Conservation (phyloP, 345 rosid species). For the Cardiospermum halicacabum region DNA sequence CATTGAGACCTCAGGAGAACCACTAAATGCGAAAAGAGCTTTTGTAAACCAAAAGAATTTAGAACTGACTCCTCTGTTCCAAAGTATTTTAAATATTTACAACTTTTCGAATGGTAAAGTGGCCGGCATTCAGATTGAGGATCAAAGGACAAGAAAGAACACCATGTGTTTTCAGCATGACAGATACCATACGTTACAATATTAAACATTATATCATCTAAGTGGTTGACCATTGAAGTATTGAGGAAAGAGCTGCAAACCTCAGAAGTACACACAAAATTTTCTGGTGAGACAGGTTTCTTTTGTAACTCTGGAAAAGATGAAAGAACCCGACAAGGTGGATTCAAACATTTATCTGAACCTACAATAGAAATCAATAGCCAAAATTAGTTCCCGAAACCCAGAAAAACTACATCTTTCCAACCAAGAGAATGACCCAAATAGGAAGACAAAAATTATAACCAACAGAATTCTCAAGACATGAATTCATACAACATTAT, state of each 20-base stretch:
- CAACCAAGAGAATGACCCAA: neutral
- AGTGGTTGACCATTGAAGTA: constrained; percentile 1
- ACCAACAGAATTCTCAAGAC: no score
- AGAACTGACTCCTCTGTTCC: neutral
- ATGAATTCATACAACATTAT: no score
- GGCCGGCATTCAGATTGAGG: neutral
- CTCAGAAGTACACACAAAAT: constrained; percentile 42
- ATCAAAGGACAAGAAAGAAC: neutral
- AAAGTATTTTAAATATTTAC: neutral
- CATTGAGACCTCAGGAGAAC: neutral
- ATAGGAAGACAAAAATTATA: neutral
- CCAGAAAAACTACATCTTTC: neutral
- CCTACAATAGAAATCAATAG: neutral
- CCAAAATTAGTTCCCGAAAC: neutral
- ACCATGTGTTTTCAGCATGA: neutral
- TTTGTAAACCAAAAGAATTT: neutral
- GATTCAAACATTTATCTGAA: constrained; percentile 37
- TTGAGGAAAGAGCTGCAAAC: constrained; percentile 19
- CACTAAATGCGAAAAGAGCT: neutral
- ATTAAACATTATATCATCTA: neutral
- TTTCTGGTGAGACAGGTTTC: constrained; percentile 25
- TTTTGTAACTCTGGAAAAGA: constrained; percentile 24
- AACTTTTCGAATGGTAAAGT: neutral
- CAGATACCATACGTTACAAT: neutral
- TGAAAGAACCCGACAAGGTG: constrained; percentile 27